Conservation (phyloP, 2,329 filamentous ascomycete species). For the Hymenotorrendiella dingleyae region DNA sequence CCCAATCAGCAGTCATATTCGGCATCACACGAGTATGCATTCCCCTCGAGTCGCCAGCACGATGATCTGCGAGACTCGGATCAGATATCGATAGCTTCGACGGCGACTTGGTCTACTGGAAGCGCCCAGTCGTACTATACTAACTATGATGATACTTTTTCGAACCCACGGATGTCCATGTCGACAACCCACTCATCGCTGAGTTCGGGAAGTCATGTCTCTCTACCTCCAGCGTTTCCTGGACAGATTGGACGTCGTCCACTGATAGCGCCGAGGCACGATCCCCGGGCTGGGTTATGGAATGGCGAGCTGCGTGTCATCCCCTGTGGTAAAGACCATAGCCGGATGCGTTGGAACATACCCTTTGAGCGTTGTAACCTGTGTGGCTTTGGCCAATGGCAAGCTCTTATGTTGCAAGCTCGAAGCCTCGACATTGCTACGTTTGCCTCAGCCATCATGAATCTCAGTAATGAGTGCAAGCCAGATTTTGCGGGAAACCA, state of each 20-base stretch:
- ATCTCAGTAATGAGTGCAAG: conserved; percentile 8
- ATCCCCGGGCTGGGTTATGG: conserved; percentile 16
- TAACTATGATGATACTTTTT: conserved; percentile 16
- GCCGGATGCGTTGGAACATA: conserved; percentile 13
- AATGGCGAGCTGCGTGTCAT: conserved; percentile 18
- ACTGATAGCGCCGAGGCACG: conserved; percentile 15
- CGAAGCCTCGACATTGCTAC: conserved; percentile 10
- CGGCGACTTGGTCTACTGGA: conserved; percentile 15
- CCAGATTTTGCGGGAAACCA: conserved; percentile 21
- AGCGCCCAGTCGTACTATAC: conserved; percentile 11
- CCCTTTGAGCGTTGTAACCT: conserved; percentile 12
- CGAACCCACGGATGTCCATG: conserved; percentile 14
- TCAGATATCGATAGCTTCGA: conserved; percentile 15
- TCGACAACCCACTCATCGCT: conserved; percentile 18
- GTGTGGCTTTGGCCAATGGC: conserved; percentile 21
- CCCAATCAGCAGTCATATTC: conserved; percentile 2
- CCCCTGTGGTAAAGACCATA: conserved; percentile 19
- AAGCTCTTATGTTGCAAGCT: conserved; percentile 21
- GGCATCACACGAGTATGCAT: conserved; percentile 4
- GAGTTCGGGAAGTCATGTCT: conserved; percentile 9
- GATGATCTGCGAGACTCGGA: conserved; percentile 8
- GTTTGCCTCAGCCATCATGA: conserved; percentile 13
- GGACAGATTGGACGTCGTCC: conserved; percentile 1
- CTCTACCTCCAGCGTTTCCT: background rate
- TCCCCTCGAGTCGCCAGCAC: conserved; percentile 1